Base-by-base conservation (phyloP, 2,329 filamentous ascomycete species). In the Herpotrichia juniperi region DNA sequence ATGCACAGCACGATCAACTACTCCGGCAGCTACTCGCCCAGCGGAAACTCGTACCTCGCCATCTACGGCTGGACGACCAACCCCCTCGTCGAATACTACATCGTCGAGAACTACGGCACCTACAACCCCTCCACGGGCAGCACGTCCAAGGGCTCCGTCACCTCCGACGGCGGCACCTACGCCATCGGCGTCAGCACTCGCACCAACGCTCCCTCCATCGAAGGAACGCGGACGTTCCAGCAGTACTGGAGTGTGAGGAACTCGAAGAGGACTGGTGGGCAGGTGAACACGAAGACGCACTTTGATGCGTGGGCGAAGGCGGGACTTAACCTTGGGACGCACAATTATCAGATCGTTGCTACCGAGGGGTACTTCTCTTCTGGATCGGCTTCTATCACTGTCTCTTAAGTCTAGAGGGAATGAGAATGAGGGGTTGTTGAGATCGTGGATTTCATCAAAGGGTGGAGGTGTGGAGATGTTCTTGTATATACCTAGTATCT, bases 41-140 rank as follows among this genome's bases (percentile, higher is more conserved):
- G 72, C 54, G 78, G 78, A 58, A 80, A 81, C 69, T 61, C 61
- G 34, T 85, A 84, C 63, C 79, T 86, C 24, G 70, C 82, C 30
- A 64, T 85, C 45, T 86, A 85, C 62, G 83, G 83, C 43, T 86
- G 83, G 81, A 82, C 79, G 8, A 74, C 69, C 30, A 78, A 76
- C 65, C 81, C 81, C 0, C 68, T 83, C 21, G 73, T 84, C 59
- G 83, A 85, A 59, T 84, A 84, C 73, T 78, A 72, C 57, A 65
- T 72, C 25, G 68, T 72, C 78, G 83, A 73, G 76, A 81, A 76
- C 80, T 84, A 63, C 67, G 79, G 79, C 45, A 78, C 77, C 26
- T 79, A 82, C 62, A 74, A 80, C 32, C 79, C 79, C 1, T 76
- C 75, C 51, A 76, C 79, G 50, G 76, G 74, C n/a, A 75, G 62